A percentile compares a stretch with the other conserved stretches of the same genome.
phyloP scores from a whole-genome alignment of 352 stramenopile genomes.

The Plasmopara muralis region DNA sequence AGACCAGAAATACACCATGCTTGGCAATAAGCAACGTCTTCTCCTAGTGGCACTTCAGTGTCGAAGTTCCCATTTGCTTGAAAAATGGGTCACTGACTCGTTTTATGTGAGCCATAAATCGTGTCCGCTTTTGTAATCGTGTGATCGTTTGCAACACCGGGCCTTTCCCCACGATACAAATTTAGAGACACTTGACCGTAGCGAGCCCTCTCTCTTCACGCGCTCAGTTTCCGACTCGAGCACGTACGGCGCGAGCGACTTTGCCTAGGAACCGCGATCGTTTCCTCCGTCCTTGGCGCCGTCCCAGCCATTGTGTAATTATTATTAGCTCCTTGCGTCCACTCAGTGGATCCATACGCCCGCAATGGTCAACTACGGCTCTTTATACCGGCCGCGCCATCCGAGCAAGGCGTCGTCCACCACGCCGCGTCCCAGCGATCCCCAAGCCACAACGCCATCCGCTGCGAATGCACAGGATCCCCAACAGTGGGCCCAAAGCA shows the following conservation, averaged over 20 bases:
- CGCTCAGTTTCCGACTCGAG: constrained; percentile 32
- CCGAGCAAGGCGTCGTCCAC: constrained; percentile 22
- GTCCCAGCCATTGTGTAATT: neutral
- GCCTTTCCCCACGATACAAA: constrained; percentile 18
- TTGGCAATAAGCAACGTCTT: too few species aligned
- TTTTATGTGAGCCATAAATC: neutral
- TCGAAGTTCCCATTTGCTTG: neutral
- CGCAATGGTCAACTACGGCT: constrained; percentile 32
- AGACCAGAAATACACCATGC: neutral
- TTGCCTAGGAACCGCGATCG: neutral
- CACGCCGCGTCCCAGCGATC: constrained; percentile 16
- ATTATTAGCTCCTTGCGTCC: constrained; percentile 4
- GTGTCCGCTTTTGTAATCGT: neutral
- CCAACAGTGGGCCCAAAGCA: constrained; percentile 18
- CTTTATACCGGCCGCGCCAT: constrained; percentile 25
- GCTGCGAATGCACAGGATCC: constrained; percentile 5
- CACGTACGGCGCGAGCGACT: constrained; percentile 14
- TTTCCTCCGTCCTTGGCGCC: neutral
- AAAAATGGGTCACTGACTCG: neutral
- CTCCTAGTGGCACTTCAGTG: neutral
- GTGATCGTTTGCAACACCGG: constrained; percentile 12
- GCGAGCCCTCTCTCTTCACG: constrained; percentile 4
- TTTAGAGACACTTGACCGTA: neutral
- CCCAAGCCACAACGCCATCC: constrained; percentile 13
- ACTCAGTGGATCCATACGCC: constrained; percentile 16